Evolutionary conservation across 2,329 filamentous ascomycete species (phyloP).

Genomic region (Nakataea oryzae): DNA sequence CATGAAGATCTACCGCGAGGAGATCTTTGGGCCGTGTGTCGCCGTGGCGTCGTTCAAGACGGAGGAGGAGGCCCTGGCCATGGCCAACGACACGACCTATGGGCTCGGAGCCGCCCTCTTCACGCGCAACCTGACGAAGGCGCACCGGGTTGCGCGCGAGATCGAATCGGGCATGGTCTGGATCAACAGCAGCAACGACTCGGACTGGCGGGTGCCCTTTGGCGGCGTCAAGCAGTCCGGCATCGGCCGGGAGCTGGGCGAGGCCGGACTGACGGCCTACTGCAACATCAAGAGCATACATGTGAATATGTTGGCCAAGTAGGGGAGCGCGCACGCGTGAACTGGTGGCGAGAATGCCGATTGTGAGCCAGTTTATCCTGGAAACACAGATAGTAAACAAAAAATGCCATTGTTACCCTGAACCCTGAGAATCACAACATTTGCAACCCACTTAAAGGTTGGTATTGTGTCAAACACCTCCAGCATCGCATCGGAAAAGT

Average conservation of each 20-base stretch:
- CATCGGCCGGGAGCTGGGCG: constrained; percentile 24
- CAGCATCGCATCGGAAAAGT: too few species aligned
- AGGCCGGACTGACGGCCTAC: constrained; percentile 23
- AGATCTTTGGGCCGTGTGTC: constrained; percentile 25
- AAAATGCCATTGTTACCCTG: too few species aligned
- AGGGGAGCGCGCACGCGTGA: not conserved
- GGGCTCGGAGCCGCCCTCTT: constrained; percentile 49
- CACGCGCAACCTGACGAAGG: constrained; percentile 39
- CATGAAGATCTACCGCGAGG: constrained; percentile 24
- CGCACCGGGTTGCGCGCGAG: constrained; percentile 35
- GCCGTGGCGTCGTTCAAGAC: constrained; percentile 21
- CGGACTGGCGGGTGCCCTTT: constrained; percentile 42
- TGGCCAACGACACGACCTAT: constrained; percentile 38
- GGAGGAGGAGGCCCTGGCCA: constrained; percentile 23
- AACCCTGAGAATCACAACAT: too few species aligned
- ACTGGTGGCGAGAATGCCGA: too few species aligned
- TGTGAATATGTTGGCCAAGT: constrained; percentile 20
- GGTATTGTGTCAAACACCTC: too few species aligned
- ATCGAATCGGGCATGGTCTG: constrained; percentile 46
- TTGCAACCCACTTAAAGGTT: too few species aligned
- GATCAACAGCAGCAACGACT: constrained; percentile 32
- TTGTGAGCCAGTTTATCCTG: too few species aligned
- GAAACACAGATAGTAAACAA: too few species aligned
- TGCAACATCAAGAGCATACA: constrained; percentile 25
- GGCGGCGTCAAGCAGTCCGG: constrained; percentile 27